phyloP scores from a whole-genome alignment of 306 rosid genomes.

The Cercis canadensis region DNA sequence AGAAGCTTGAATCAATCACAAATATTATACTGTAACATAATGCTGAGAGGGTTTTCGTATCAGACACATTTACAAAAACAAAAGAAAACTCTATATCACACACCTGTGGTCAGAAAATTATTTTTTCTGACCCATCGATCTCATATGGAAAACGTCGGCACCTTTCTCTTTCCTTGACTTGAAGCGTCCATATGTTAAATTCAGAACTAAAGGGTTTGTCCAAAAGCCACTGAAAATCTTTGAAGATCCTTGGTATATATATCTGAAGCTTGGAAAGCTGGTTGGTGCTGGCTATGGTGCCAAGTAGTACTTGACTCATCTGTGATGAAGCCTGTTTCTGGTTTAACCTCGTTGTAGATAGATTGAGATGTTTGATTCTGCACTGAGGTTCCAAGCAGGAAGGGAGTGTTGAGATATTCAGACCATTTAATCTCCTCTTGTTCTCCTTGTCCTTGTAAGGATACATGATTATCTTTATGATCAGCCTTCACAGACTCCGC shows the following conservation, averaged over 20 bases:
- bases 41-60: slow-evolving; percentile 38
- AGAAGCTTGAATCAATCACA: slow-evolving; percentile 49
- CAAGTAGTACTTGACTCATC: slow-evolving; percentile 43
- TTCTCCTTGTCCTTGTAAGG: slow-evolving; percentile 40
- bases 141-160: slow-evolving; percentile 49
- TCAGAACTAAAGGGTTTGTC: slow-evolving; percentile 69
- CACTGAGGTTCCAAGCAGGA: slow-evolving; percentile 48
- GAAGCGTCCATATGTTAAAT: slow-evolving; percentile 36
- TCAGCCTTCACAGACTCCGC: slow-evolving; percentile 51
- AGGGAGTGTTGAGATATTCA: slow-evolving; percentile 64
- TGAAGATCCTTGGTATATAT: slow-evolving; percentile 75
- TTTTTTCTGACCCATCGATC: slow-evolving; percentile 45
- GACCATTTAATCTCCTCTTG: slow-evolving; percentile 81
- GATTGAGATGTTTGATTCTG: slow-evolving; percentile 50
- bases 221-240: slow-evolving; percentile 78
- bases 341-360: slow-evolving; percentile 56
- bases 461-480: slow-evolving; percentile 33
- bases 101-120: slow-evolving; percentile 61
- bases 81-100: slow-evolving; percentile 54
- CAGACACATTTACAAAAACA: slow-evolving; percentile 66
- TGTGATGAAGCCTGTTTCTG: slow-evolving; percentile 53
- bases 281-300: slow-evolving; percentile 52
- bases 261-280: slow-evolving; percentile 52
- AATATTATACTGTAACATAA: slow-evolving; percentile 40
- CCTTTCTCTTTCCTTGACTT: slow-evolving; percentile 36